Evolutionary conservation across 371 early-diverging fungal species (phyloP).

Genomic region (Mucor saturninus): DNA sequence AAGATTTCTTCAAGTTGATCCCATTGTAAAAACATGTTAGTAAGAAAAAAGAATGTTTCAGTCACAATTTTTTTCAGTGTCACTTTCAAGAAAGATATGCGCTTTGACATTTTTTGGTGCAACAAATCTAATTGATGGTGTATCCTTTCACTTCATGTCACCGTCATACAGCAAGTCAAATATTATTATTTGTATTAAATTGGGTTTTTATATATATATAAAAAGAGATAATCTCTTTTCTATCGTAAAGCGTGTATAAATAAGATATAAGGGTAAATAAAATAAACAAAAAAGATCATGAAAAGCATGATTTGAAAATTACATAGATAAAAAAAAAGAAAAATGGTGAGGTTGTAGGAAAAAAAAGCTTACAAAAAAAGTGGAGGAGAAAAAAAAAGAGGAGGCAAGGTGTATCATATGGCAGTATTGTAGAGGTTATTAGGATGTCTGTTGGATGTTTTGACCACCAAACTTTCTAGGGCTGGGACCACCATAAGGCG

Average conservation of each 20-base stretch:
- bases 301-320: constrained; percentile 1
- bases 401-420: constrained; percentile 4
- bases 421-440: constrained; percentile 4
- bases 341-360: background rate
- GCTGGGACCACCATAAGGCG: constrained; percentile 24
- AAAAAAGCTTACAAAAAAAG: constrained; percentile 12
- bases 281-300: constrained; percentile 8
- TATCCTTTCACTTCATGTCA: constrained; percentile 13
- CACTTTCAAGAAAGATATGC: background rate
- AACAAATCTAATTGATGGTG: constrained; percentile 15
- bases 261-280: constrained; percentile 11
- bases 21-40: constrained; percentile 21
- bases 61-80: constrained; percentile 4
- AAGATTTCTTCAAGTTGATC: constrained; percentile 16
- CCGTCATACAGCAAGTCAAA: background rate
- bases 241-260: constrained; percentile 2
- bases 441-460: constrained; percentile 21
- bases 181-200: background rate
- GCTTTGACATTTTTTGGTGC: constrained; percentile 16
- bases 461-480: constrained; percentile 18
- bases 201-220: constrained; percentile 3
- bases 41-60: background rate
- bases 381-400: constrained; percentile 1
- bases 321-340: constrained; percentile 5
- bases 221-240: background rate